Evolutionary conservation across 176 grass and related monocot species (phyloP), one percentile per base, ranked within the genome.

Genomic region (Thinopyrum elongatum): DNA sequence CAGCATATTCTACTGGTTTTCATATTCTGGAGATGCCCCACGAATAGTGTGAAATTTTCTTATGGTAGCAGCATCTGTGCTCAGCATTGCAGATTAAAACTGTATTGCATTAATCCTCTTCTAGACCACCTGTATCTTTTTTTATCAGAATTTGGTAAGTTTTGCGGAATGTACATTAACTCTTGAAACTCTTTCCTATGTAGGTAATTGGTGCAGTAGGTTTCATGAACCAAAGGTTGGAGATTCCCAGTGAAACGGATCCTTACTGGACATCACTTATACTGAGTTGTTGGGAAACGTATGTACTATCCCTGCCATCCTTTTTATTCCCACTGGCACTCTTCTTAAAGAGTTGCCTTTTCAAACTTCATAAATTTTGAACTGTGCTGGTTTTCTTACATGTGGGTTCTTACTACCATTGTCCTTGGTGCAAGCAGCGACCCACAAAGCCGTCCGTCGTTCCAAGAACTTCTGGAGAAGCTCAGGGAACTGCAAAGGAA

Each of bases 141-240:
- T 49, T 73, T 36, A 63, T 82, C 10, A 6, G 11, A 57, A 61
- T 83, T 67, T 74, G 7, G 4, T 22, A 14, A 79, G 15, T 74
- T 21, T 0, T 57, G 42, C 22, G 47, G 82, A 86, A 17, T 65
- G 33, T 65, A 29, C 84, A 89, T 35, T 87, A 70, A 85, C 51
- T 76, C 21, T 30, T 75, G 46, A 77, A 42, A 47, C 8, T 70
- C 3, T 61, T 76, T 41, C 26, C 55, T 67, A 46, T 90, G 65
- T 76, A 99, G 97, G 89, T 97, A 60, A 99, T 97, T 60, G 97
- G 92, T 59, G 92, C 94, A 15, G 92, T 99, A 31, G 97, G 94
- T 73, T 99, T 99, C 79, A 99, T 99, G 97, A 89, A 99, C 72
- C 94, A 94, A 53, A 89, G 94, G 70, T 77, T 97, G 92, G 97